These are phyloP conservation scores for Lasiodiplodia hormozganensis DNA, from an alignment of 2,329 filamentous ascomycete species.

Conservation along the genomic window DNA sequence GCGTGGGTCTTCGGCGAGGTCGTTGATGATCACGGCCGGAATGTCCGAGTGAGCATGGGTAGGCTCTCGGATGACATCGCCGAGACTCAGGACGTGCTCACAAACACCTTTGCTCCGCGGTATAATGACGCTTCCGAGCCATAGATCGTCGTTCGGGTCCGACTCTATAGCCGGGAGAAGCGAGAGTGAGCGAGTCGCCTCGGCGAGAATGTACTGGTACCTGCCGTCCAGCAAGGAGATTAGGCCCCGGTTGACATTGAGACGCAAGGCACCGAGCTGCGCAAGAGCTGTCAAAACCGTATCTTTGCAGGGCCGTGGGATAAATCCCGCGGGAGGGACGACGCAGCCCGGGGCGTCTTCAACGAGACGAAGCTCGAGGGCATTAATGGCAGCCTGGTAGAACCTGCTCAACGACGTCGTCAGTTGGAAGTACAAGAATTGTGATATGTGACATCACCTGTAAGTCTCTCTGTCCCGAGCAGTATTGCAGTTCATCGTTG, in stretches of 20 bases:
- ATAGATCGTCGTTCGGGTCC: constrained; percentile 39
- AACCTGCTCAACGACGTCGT: not conserved
- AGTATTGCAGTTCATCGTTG: constrained; percentile 23
- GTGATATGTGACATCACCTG: not conserved
- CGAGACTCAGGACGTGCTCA: constrained; percentile 29
- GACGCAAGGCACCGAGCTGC: constrained; percentile 46
- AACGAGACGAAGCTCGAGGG: constrained; percentile 23
- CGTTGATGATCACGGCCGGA: constrained; percentile 21
- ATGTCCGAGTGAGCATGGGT: not conserved
- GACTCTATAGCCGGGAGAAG: constrained; percentile 39
- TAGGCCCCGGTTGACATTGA: constrained; percentile 44
- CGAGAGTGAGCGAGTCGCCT: constrained; percentile 42
- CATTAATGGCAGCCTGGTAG: constrained; percentile 28
- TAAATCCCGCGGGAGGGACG: constrained; percentile 4
- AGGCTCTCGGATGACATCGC: not conserved
- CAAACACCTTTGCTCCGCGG: constrained; percentile 44
- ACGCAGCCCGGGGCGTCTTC: constrained; percentile 1
- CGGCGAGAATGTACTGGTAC: constrained; percentile 46
- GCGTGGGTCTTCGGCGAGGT: constrained; percentile 8
- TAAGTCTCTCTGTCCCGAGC: constrained; percentile 23
- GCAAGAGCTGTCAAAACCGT: constrained; percentile 47
- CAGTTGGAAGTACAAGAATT: not conserved
- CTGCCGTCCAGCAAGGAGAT: constrained; percentile 49
- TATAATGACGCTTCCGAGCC: constrained; percentile 43
- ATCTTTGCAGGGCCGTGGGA: constrained; percentile 39